These are phyloP conservation scores for Phialemoniopsis sp. DNA, from an alignment of 2,329 filamentous ascomycete species.

Conservation along the genomic window DNA sequence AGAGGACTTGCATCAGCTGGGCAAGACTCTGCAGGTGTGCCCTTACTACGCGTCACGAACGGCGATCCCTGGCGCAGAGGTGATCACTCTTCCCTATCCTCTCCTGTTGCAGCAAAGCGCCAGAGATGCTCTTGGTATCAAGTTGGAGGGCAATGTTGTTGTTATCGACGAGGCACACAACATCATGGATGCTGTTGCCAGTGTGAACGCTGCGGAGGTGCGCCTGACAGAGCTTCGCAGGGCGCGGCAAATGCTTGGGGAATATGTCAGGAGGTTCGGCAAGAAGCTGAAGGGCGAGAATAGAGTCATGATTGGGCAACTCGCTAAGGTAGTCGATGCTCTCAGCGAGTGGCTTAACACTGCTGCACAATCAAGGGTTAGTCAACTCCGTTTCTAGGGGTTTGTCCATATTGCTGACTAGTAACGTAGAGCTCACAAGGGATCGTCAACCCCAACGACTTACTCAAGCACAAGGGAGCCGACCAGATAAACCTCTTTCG, in stretches of 20 bases:
- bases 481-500: conserved; percentile 96
- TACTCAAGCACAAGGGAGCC: conserved; percentile 79
- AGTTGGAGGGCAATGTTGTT: conserved; percentile 82
- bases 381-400: not conserved
- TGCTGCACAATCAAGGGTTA: conserved; percentile 19
- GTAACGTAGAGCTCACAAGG: conserved; percentile 48
- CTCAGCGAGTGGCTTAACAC: conserved; percentile 64
- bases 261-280: conserved; percentile 84
- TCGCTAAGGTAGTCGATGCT: conserved; percentile 78
- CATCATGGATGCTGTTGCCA: conserved; percentile 89
- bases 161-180: conserved; percentile 98
- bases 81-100: conserved; percentile 90
- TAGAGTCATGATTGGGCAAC: conserved; percentile 83
- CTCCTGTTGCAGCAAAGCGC: conserved; percentile 82
- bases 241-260: conserved; percentile 70
- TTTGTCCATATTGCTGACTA: too few relatives aligned
- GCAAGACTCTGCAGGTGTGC: conserved; percentile 76
- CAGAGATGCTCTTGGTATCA: conserved; percentile 81
- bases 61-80: conserved; percentile 78
- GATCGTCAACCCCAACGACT: conserved; percentile 63
- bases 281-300: conserved; percentile 89
- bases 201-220: conserved; percentile 78
- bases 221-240: conserved; percentile 67
- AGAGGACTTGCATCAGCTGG: conserved; percentile 78
- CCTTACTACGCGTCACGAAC: conserved; percentile 94